Conservation (phyloP, 257 asterid genomes). For the Osmanthus fragrans region DNA sequence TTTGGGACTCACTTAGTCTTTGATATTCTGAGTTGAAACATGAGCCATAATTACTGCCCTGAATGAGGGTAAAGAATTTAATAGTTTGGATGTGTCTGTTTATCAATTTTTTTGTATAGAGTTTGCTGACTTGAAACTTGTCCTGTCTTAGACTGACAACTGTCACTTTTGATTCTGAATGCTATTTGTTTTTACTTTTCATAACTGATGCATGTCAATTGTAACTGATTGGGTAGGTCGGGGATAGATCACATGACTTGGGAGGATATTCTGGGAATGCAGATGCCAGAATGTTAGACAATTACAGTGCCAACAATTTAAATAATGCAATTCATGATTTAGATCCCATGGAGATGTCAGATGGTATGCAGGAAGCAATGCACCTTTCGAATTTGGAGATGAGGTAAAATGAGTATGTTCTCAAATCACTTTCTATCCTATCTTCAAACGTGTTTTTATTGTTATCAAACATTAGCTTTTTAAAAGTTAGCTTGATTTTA, state of each 20-base stretch:
- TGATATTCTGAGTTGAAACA: background rate
- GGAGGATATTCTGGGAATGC: conserved; percentile 71
- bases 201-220: conserved; percentile 24
- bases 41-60: background rate
- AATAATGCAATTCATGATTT: conserved; percentile 53
- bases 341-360: conserved; percentile 97
- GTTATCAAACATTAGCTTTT: background rate
- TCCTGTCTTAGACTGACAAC: conserved; percentile 11
- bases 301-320: conserved; percentile 40
- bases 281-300: conserved; percentile 63
- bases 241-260: conserved; percentile 65
- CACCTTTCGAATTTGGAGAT: conserved; percentile 92
- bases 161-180: conserved; percentile 11
- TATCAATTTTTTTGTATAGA: background rate
- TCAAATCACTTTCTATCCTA: conserved; percentile 29
- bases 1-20: background rate
- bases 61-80: background rate
- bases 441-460: background rate
- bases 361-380: conserved; percentile 99
- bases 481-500: background rate
- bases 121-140: background rate
- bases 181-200: conserved; percentile 13
- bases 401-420: conserved; percentile 77
- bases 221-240: conserved; percentile 59
- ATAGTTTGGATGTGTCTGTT: background rate